Base-by-base conservation (phyloP, 257 asterid genomes). In the Striga asiatica region DNA sequence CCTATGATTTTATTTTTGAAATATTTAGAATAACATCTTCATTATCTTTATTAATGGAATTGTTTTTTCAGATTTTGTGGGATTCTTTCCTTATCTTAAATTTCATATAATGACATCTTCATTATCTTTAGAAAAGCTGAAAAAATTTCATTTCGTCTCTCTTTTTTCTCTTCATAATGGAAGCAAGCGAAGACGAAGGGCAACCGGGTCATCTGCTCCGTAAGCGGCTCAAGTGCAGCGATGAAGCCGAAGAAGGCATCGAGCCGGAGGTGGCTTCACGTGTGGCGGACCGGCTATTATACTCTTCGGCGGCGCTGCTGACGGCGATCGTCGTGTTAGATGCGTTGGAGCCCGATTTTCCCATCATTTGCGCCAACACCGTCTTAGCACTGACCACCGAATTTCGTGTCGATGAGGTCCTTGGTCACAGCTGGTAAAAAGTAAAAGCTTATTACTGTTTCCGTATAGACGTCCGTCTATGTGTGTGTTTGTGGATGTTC, bases 351-450 rank as follows among this genome's bases (percentile, higher is more conserved):
- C 73, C 82, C 24, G 96, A 87, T 62, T 80, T 72, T 42, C 96
- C 96, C 8, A 56, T 87, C 74, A 87, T 87, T 16, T 87, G 83
- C 48, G 93, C 81, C 58, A 87, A 83, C 66, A 64, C 93, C 0
- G 75, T 71, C 49, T 87, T 87, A 56, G 96, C 83, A 68, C 63
- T 65, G 41, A 76, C 86, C 60, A 87, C 96, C 25, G 96, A 94
- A 52, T 87, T 75, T 66, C 96, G 96, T 8, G 94, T 93, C 34
- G 87, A 83, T 43, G 89, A 87, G 79, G 81, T 87, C 67, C 89
- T 87, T 37, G 94, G 96, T 48, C 89, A 86, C 57, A 87, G 83
- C 77, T 87, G 96, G 96, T 87, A 66, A 66, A 25, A n/a, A n/a
- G n/a, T n/a, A n/a, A n/a, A n/a, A n/a, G n/a, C 31, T 17, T 24